Base-by-base conservation (phyloP, 1,139 yeast species). In the Suhomyces taliae region DNA sequence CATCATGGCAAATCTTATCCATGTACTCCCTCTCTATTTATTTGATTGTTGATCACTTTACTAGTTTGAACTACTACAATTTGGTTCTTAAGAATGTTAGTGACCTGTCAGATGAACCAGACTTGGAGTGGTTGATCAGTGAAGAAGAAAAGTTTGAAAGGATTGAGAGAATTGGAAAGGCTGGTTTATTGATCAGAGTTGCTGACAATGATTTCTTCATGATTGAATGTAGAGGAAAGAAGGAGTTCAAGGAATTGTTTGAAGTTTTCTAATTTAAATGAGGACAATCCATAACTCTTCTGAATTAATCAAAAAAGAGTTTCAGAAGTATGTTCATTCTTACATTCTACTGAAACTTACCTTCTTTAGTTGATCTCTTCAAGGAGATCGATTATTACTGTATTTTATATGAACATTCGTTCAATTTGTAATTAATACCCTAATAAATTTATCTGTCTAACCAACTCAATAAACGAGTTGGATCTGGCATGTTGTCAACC, bases 191-290 rank as follows among this genome's bases (percentile, higher is more conserved):
- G 54, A 64, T 75, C 35, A 70, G 67, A 51, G 69, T 61, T 4
- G 52, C 62, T 11, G 61, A 62, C n/a, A 56, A 58, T 29, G 63
- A 65, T 31, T 64, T 70, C 40, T 75, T 56, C 57, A 74, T 75
- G 79, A 63, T 75, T 50, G 80, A 75, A 54, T 74, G 78, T 55
- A 72, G 67, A 57, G 80, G 80, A 4, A 73, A 68, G 55, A 72
- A 64, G 53, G 79, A 74, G 53, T 69, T 74, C 49, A 67, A 62
- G 49, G 59, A 64, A 38, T 65, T 74, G 39, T 62, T 57, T 46
- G 72, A 67, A 35, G 62, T 69, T 10, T 68, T 72, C 48, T 66
- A 41, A 19, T 19, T 6, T 19, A 19, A 19, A 19, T 19, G 24
- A 3, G 3, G 3, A 19, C 24, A 4, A 19, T 19, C 24, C 6